Conservation (phyloP, 2,329 filamentous ascomycete species). For the Plectosphaerella sp. region DNA sequence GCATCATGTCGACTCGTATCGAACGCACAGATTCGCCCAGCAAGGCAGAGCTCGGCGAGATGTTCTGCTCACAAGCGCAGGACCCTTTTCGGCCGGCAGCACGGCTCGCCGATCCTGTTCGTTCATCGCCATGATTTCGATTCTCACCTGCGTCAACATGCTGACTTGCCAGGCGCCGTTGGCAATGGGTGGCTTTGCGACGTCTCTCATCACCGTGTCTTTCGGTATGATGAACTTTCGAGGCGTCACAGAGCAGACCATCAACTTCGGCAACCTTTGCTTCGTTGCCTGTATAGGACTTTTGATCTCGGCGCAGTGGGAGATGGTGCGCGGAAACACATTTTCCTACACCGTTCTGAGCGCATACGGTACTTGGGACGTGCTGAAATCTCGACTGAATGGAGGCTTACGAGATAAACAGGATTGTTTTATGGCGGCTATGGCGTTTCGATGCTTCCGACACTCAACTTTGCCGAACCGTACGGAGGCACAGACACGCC, state of each 20-base stretch:
- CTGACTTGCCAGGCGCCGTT: no score
- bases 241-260: background rate
- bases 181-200: background rate
- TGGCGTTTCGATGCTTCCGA: background rate
- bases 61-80: background rate
- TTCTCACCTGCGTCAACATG: no score
- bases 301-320: conserved; percentile 51
- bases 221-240: background rate
- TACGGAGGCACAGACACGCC: conserved; percentile 8
- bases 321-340: conserved; percentile 44
- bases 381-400: background rate
- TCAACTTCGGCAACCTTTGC: background rate
- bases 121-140: background rate
- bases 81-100: background rate
- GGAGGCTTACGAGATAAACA: background rate
- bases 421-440: background rate
- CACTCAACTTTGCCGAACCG: background rate
- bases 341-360: conserved; percentile 49
- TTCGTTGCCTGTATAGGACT: conserved; percentile 38
- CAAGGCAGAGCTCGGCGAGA: background rate
- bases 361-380: conserved; percentile 37
- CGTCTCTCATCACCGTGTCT: background rate
- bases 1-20: background rate
- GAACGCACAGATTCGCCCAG: background rate
- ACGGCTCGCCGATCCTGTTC: background rate